Base-by-base conservation (phyloP, 192 early-diverging fungal species). In the Linnemannia hyalina region DNA sequence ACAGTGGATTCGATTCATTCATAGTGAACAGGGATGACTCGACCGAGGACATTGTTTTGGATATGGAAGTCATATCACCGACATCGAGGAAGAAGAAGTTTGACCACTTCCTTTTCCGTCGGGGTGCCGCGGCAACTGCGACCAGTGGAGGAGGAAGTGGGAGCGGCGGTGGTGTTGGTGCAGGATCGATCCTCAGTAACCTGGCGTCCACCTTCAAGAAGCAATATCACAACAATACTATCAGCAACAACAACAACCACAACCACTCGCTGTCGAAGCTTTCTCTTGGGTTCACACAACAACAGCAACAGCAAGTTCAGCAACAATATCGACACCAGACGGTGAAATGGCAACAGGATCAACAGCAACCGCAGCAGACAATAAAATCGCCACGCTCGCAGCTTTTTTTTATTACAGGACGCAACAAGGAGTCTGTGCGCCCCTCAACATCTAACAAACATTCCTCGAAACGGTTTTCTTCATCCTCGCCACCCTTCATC, bases 251-350 rank as follows among this genome's bases (percentile, higher is more conserved):
- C 8, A 57, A 18, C 3, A 55, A 23, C 44, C 10, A 20, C 38
- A 4, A 40, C 49, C 49, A 18, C 18, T 52, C 18, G 49, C 49
- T 1, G 18, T 52, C 49, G 49, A 52, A 52, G 49, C 49, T 22
- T 52, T 20, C 49, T 52, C 18, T 52, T 52, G 49, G 15, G 5
- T 20, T 22, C 20, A 52, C 20, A 52, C 60, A 16, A 52, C 60
- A 76, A 7, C 41, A 55, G 6, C 78, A 42, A 13, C 70, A 73
- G 26, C 78, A 35, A 49, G 42, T 9, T 10, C 78, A 71, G 23
- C 77, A 72, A 42, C 69, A 78, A 23, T 22, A 38, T 16, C 76
- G 36, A 15, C 42, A 74, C 5, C 22, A 74, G 35, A 42, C 13
- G 7, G 1, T 41, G 9, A 42, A 29, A 13, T 4, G 52, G 32